Evolutionary conservation across 805 yeast genomes (phyloP).

Genomic region (Zygotorulaspora florentina): DNA sequence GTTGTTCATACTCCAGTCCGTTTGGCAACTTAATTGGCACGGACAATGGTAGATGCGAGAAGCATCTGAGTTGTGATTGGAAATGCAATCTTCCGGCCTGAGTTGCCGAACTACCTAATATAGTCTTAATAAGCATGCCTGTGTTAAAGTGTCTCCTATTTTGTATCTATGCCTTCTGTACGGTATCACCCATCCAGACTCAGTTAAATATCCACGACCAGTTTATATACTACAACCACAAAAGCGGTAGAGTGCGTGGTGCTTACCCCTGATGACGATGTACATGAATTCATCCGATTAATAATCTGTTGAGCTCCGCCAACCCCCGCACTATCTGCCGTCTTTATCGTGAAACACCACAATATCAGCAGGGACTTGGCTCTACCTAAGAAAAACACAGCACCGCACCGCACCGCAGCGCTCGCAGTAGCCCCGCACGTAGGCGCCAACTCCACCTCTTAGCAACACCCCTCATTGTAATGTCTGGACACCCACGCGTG

Average conservation of each 20-base stretch:
- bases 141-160: neutral
- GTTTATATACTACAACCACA: neutral
- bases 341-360: too few relatives aligned
- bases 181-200: neutral
- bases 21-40: conserved; percentile 63
- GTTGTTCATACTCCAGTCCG: conserved; percentile 70
- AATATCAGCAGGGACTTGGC: too few relatives aligned
- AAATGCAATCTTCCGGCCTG: conserved; percentile 8
- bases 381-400: too few relatives aligned
- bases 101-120: conserved; percentile 5
- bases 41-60: conserved; percentile 39
- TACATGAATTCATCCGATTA: neutral
- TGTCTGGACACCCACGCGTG: too few relatives aligned
- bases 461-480: too few relatives aligned
- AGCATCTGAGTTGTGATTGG: conserved; percentile 24
- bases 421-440: neutral
- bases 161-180: neutral
- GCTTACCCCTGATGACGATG: too few relatives aligned
- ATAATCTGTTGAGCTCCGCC: too few relatives aligned
- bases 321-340: too few relatives aligned
- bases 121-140: neutral
- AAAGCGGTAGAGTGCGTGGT: neutral
- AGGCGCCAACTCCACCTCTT: neutral
- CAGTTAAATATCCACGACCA: neutral
- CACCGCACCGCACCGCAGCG: too few relatives aligned